Base-by-base conservation (phyloP, 2,329 filamentous ascomycete species). In the Sphaerostilbella broomeana region DNA sequence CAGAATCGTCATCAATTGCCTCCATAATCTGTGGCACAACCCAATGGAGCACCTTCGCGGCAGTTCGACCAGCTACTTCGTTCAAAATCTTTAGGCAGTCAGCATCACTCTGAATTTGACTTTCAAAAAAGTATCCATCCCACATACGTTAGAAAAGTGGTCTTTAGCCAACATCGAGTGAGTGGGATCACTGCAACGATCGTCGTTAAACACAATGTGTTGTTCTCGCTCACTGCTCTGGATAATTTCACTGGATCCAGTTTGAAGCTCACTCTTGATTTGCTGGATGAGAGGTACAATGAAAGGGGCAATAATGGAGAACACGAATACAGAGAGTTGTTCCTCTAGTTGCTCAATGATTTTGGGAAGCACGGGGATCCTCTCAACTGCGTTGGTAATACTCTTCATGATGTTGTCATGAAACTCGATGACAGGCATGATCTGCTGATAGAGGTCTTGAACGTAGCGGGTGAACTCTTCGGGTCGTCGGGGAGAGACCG, bases 121-220 rank as follows among this genome's bases (percentile, higher is more conserved):
- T n/a, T n/a, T n/a, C n/a, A n/a, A n/a, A n/a, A n/a, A n/a, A n/a
- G n/a, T n/a, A n/a, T n/a, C n/a, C n/a, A n/a, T 26, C 6, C 5
- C 16, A 52, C 70, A 63, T 59, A 83, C 70, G 56, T 94, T 94
- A 47, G 83, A 85, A 61, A 95, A 95, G 63, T 95, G 89, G 54
- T 95, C 89, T 67, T 95, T 95, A 43, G 87, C 88, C 37, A 95
- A 69, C 89, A 95, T 95, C 15, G 86, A 94, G 67, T 95, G 89
- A 2, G 89, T 95, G 0, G 89, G 90, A 55, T 95, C 83, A 15
- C 78, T 79, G 47, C 69, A 84, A 36, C 74, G 47, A 55, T 94
- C 82, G 49, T 95, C 81, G 30, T 84, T 65, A 62, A 95, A 95
- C 35, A 95, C 87, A 50, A 94, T 75, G 54, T 84, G 79, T 65